These are phyloP conservation scores for Calonectria henricotiae DNA, from an alignment of 2,329 filamentous ascomycete genomes.

Conservation along the genomic window DNA sequence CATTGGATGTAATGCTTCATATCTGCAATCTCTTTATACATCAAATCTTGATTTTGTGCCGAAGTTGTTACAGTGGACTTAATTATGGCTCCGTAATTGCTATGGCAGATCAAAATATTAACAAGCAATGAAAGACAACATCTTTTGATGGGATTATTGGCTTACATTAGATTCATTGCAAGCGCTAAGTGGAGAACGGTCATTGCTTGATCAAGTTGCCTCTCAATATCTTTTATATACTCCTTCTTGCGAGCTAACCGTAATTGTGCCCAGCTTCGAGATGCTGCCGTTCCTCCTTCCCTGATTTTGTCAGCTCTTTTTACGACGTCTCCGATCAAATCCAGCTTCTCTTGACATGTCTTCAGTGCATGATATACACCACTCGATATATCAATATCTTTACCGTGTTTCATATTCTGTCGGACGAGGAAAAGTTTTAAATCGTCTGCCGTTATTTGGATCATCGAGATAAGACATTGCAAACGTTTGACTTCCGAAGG, in stretches of 20 bases:
- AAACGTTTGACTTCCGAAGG: background rate
- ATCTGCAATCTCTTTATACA: background rate
- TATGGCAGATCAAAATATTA: background rate
- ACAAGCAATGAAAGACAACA: background rate
- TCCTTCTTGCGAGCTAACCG: background rate
- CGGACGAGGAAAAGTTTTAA: background rate
- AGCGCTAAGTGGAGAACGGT: background rate
- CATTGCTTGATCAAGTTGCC: background rate
- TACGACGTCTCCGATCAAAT: background rate
- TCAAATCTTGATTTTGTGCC: background rate
- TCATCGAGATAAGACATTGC: background rate
- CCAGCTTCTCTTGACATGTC: conserved; percentile 1
- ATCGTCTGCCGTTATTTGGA: background rate
- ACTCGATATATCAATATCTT: background rate
- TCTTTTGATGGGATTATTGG: background rate
- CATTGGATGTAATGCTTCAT: background rate
- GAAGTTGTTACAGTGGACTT: background rate
- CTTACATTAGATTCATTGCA: background rate
- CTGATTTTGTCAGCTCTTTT: background rate
- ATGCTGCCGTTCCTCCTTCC: background rate
- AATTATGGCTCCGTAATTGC: background rate
- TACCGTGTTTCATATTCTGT: background rate
- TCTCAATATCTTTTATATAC: background rate
- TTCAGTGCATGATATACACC: background rate
- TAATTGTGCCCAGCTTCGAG: background rate